Evolutionary conservation across 2,329 filamentous ascomycete species (phyloP), one percentile per base, ranked within the genome.

Genomic region (Hypoxylon sp.): DNA sequence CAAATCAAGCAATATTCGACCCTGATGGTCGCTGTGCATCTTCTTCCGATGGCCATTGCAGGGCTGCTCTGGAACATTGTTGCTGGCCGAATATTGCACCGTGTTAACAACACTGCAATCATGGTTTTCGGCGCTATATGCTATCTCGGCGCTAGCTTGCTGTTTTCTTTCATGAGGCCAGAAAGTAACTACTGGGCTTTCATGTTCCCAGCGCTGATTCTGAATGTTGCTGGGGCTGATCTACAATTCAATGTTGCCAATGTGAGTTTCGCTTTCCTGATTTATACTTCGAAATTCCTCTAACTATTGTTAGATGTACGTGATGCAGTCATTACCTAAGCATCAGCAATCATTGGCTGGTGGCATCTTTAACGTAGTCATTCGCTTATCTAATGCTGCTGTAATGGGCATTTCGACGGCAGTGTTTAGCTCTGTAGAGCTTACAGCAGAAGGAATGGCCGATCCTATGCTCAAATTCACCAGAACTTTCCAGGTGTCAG

Each of bases 191-290:
- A 92, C 76, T 92, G 90, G 90, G 85, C 85, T 0, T 88, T 90
- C 66, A 83, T 86, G 5, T 92, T 92, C 74, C 88, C 90, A 0
- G 84, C 85, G 0, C 78, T 91, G 42, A 78, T 89, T 4, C 77
- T 92, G 26, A 85, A 86, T 22, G 90, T 92, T 1, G 80, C 91
- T 3, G 90, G 90, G 0, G 89, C 89, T 0, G 91, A 92, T 74
- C 86, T 92, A 35, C 87, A 92, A 64, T 92, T 92, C 77, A 91
- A 91, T 66, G 90, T 92, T 22, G 86, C 87, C 3, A 92, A 92
- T 73, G 86, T 89, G 76, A 72, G 85, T 79, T n/a, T 2, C 19
- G 19, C 33, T 39, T 26, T 31, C 19, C 26, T 46, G 8, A 26
- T 6, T 11, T 26, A 31, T 17, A 8, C 35, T 19, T 33, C 59